These are phyloP conservation scores for Spathaspora gorwiae DNA, from an alignment of 805 yeast species.

Conservation along the genomic window DNA sequence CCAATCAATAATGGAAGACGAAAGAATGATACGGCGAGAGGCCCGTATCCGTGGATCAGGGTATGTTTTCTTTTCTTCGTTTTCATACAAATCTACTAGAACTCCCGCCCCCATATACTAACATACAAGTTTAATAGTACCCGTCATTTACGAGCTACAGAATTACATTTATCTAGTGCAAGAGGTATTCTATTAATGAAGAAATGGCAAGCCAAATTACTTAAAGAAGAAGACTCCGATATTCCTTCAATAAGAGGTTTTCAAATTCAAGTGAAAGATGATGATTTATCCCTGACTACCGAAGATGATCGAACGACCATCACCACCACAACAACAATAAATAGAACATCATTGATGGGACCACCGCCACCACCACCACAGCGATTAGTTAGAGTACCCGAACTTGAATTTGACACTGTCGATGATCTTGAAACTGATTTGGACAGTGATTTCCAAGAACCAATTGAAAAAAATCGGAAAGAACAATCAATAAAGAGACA, in stretches of 20 bases:
- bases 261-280: background rate
- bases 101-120: too few relatives aligned
- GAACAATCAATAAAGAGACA: too few relatives aligned
- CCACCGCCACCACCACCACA: background rate
- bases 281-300: background rate
- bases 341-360: too few relatives aligned
- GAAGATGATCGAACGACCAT: background rate
- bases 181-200: background rate
- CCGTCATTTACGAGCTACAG: slow-evolving; percentile 1
- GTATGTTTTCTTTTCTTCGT: slow-evolving; percentile 23
- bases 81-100: too few relatives aligned
- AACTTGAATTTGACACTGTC: background rate
- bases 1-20: background rate
- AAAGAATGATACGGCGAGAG: slow-evolving; percentile 14
- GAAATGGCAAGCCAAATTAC: background rate
- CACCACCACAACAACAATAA: too few relatives aligned
- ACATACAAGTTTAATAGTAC: background rate
- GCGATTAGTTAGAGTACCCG: background rate
- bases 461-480: too few relatives aligned
- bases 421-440: background rate
- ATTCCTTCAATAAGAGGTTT: background rate
- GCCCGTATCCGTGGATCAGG: slow-evolving; percentile 39
- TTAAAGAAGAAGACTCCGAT: background rate
- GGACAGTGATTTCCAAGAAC: background rate
- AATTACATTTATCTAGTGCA: background rate